A percentile compares a stretch with the other conserved stretches of the same genome.
Conservation (phyloP, 805 yeast genomes). For the Candida sanyiensis region DNA sequence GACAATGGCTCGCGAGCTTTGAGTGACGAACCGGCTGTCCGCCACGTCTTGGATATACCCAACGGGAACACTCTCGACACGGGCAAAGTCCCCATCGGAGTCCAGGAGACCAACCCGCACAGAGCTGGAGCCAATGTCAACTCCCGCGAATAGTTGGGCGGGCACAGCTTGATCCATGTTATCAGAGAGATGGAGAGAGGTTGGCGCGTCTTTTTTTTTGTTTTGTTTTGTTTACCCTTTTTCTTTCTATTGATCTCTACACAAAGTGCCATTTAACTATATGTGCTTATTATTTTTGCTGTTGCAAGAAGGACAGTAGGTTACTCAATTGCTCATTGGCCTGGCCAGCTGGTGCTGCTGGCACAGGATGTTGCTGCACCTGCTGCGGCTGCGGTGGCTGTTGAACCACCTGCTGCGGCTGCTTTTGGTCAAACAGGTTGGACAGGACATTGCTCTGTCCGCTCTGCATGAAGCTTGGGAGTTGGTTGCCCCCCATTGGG, state of each 20-base stretch:
- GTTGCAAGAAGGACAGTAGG: conserved; percentile 38
- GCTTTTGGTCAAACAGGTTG: conserved; percentile 38
- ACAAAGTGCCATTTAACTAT: no score
- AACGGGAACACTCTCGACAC: conserved; percentile 16
- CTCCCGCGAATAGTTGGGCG: conserved; percentile 27
- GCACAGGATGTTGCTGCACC: conserved; percentile 14
- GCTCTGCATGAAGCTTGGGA: conserved; percentile 29
- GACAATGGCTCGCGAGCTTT: conserved; percentile 37
- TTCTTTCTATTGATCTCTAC: no score
- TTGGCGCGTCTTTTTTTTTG: no score
- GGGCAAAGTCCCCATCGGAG: conserved; percentile 16
- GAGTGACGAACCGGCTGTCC: conserved; percentile 31
- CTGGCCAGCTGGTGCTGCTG: conserved; percentile 21
- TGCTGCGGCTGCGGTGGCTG: conserved; percentile 1
- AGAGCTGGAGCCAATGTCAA: conserved; percentile 48
- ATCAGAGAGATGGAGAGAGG: no score
- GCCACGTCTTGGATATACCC: conserved; percentile 20
- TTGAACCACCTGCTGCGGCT: conserved; percentile 7
- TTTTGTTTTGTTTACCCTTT: no score
- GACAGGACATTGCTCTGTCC: conserved; percentile 42
- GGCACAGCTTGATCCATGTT: neutral
- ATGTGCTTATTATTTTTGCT: conserved; percentile 25
- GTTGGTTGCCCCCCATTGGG: conserved; percentile 21
- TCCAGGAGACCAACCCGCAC: conserved; percentile 36
- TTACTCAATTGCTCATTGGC: conserved; percentile 37